Evolutionary conservation across 768 basidiomycete species (phyloP).

Genomic region (Kondoa subrosea): DNA sequence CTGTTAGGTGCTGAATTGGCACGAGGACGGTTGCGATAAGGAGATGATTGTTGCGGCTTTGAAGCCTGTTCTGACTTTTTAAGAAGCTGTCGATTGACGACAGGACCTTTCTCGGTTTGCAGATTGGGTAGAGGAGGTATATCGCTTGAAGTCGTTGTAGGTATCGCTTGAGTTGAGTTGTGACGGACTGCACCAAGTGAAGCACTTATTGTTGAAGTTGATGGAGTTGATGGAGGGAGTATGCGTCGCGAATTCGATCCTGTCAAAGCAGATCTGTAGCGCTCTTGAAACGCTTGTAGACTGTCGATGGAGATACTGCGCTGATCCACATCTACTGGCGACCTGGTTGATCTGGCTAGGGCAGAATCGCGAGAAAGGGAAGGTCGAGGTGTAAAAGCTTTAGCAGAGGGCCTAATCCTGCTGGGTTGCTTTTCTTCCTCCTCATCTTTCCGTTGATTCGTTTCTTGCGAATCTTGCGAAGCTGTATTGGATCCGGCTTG

Average conservation of each 20-base stretch:
- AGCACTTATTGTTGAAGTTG: background rate
- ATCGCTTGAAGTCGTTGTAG: background rate
- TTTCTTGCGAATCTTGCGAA: background rate
- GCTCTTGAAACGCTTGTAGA: background rate
- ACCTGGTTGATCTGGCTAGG: background rate
- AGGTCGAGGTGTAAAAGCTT: background rate
- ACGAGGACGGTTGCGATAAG: background rate
- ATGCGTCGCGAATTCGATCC: background rate
- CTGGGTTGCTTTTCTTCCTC: background rate
- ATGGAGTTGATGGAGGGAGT: background rate
- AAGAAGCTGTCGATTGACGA: no score
- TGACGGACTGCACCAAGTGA: background rate
- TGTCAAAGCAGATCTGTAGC: background rate
- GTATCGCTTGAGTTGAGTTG: background rate
- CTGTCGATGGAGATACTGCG: background rate
- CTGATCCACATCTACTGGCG: background rate
- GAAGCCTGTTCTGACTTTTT: background rate
- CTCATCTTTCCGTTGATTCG: background rate
- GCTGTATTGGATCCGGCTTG: background rate
- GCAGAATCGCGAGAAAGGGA: background rate
- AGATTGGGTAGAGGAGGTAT: background rate
- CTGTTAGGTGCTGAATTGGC: background rate
- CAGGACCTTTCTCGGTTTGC: background rate
- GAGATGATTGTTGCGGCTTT: background rate
- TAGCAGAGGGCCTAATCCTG: background rate